Percentiles rank a stretch among this genome's conserved stretches.
Evolutionary conservation across 164 flowering plant genomes (phyloP).

Genomic region (Amborella trichopoda): DNA sequence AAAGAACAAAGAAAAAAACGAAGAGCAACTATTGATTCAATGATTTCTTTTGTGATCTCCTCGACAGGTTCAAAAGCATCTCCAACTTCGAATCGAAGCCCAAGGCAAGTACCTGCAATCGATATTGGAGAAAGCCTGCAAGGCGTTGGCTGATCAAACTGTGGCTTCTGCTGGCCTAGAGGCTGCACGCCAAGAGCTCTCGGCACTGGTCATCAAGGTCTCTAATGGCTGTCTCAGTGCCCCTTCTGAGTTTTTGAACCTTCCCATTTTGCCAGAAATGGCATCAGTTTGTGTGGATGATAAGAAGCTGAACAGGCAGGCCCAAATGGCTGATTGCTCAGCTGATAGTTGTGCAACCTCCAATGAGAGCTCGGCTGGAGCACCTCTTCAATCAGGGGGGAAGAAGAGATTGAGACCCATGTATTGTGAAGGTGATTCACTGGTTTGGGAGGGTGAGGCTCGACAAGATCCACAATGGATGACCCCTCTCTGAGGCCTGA

Average conservation of each 20-base stretch:
- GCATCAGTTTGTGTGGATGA: constrained; percentile 27
- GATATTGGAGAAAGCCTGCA: constrained; percentile 88
- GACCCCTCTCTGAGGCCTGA: constrained; percentile 12
- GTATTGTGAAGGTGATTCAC: constrained; percentile 31
- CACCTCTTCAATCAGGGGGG: constrained; percentile 32
- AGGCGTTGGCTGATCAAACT: constrained; percentile 56
- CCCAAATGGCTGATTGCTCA: constrained; percentile 49
- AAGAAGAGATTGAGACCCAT: constrained; percentile 62
- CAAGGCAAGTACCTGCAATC: constrained; percentile 82
- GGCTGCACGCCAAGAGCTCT: constrained; percentile 65
- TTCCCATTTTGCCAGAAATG: constrained; percentile 38
- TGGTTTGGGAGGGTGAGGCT: constrained; percentile 31
- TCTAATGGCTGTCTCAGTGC: constrained; percentile 27
- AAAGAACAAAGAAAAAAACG: no score
- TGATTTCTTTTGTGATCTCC: no score
- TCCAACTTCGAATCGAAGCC: constrained; percentile 82
- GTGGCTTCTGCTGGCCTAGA: constrained; percentile 53
- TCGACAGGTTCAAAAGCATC: constrained; percentile 75
- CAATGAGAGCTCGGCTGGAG: constrained; percentile 32
- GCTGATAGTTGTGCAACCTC: constrained; percentile 68
- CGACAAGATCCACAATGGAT: constrained; percentile 54
- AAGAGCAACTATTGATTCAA: no score
- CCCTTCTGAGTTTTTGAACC: constrained; percentile 27
- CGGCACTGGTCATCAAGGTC: constrained; percentile 65
- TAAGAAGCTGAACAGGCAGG: constrained; percentile 23